These are phyloP conservation scores for Suillus cothurnatus DNA, from an alignment of 768 basidiomycete genomes.

Conservation along the genomic window DNA sequence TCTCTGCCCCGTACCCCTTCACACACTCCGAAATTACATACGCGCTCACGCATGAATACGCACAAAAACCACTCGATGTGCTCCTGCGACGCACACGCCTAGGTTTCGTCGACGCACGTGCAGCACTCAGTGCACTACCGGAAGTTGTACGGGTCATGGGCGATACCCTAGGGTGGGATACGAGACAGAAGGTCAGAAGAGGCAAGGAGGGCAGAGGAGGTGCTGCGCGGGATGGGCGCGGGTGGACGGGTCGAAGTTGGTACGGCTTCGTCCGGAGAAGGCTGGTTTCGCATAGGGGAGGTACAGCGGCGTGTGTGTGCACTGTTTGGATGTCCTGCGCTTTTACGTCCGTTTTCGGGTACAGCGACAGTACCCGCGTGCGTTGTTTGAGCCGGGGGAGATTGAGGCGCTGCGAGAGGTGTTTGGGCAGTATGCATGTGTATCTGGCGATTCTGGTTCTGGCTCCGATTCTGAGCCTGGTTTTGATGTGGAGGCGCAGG, in stretches of 20 bases:
- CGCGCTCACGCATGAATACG: constrained; percentile 89
- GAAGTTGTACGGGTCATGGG: constrained; percentile 91
- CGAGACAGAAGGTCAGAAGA: constrained; percentile 59
- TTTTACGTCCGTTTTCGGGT: constrained; percentile 1
- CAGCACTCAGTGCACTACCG: constrained; percentile 83
- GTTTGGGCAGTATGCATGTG: constrained; percentile 30
- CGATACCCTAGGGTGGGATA: constrained; percentile 79
- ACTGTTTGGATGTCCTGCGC: constrained; percentile 1
- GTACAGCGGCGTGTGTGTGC: not conserved
- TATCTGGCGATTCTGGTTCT: not conserved
- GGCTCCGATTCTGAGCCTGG: constrained; percentile 21
- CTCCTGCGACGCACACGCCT: constrained; percentile 92
- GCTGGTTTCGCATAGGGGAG: constrained; percentile 12
- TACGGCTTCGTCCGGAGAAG: constrained; percentile 20
- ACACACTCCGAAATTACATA: constrained; percentile 74
- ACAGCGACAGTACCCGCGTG: constrained; percentile 44
- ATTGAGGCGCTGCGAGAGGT: constrained; percentile 42
- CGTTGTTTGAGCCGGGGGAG: constrained; percentile 57
- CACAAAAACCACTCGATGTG: constrained; percentile 89
- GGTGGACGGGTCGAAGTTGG: constrained; percentile 13
- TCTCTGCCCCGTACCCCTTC: constrained; percentile 77
- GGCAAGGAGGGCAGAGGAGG: constrained; percentile 57
- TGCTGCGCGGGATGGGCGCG: constrained; percentile 82
- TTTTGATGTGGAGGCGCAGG: constrained; percentile 6
- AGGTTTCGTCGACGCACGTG: constrained; percentile 89